Evolutionary conservation across 2,329 filamentous ascomycete species (phyloP).

Genomic region (Ambrosiella beaveri): DNA sequence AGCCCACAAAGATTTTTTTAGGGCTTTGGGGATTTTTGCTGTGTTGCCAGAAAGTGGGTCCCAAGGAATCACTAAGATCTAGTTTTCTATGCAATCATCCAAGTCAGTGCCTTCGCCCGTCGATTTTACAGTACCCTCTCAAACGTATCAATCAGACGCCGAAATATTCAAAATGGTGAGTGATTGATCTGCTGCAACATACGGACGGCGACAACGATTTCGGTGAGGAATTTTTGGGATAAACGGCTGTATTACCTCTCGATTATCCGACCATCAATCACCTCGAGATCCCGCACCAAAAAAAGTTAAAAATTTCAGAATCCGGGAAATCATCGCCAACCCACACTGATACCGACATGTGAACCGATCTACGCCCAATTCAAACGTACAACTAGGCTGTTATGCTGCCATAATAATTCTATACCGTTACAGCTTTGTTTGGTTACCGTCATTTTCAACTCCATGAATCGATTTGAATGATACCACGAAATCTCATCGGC

Average conservation of each 20-base stretch:
- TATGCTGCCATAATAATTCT: neutral
- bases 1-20: conserved; percentile 12
- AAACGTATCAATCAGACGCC: conserved; percentile 13
- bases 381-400: neutral
- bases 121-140: conserved; percentile 12
- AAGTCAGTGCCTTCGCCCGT: conserved; percentile 13
- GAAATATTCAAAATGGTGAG: conserved; percentile 14
- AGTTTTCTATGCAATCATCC: conserved; percentile 12
- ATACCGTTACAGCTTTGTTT: neutral
- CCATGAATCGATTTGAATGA: neutral
- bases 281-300: neutral
- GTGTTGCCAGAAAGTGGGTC: conserved; percentile 12
- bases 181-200: conserved; percentile 6
- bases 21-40: conserved; percentile 12
- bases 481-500: neutral
- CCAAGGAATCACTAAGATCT: conserved; percentile 10
- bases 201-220: conserved; percentile 1
- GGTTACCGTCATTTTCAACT: neutral
- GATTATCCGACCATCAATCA: neutral
- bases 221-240: neutral
- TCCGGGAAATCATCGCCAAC: neutral
- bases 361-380: neutral
- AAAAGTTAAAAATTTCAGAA: neutral
- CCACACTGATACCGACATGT: neutral
- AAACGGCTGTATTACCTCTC: neutral